Conservation (phyloP, 2,329 filamentous ascomycete species). For the Capronia coronata region DNA sequence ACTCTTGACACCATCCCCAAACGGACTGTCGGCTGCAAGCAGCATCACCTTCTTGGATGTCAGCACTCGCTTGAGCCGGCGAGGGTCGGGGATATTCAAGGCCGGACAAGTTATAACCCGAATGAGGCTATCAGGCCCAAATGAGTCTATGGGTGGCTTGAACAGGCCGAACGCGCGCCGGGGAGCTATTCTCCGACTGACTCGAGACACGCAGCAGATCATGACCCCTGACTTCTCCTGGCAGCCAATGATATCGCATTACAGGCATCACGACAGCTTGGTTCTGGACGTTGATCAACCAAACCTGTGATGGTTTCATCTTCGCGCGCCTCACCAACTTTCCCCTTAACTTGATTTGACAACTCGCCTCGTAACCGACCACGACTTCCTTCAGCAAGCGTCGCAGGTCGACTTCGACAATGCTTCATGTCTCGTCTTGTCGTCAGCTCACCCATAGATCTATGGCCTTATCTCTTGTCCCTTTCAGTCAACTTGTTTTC, state of each 20-base stretch:
- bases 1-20: conserved; percentile 8
- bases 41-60: not conserved
- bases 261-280: not conserved
- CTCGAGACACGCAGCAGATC: not conserved
- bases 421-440: not conserved
- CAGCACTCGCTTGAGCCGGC: conserved; percentile 12
- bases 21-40: conserved; percentile 8
- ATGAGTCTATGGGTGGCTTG: conserved; percentile 3
- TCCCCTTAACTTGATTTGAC: conserved; percentile 16
- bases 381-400: conserved; percentile 14
- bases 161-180: conserved; percentile 1
- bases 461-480: not conserved
- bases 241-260: not conserved
- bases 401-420: conserved; percentile 10
- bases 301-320: conserved; percentile 14
- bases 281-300: not conserved
- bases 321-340: not conserved
- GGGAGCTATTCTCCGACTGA: not conserved
- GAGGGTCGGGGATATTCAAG: conserved; percentile 5
- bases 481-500: not conserved
- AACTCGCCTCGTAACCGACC: conserved; percentile 1
- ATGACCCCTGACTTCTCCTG: no score
- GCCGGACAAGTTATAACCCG: not conserved
- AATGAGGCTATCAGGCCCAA: not conserved
- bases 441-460: not conserved